Evolutionary conservation across 2,329 filamentous ascomycete genomes (phyloP), one percentile per base, ranked within the genome.

Genomic region (Rhynchosporium graminicola): DNA sequence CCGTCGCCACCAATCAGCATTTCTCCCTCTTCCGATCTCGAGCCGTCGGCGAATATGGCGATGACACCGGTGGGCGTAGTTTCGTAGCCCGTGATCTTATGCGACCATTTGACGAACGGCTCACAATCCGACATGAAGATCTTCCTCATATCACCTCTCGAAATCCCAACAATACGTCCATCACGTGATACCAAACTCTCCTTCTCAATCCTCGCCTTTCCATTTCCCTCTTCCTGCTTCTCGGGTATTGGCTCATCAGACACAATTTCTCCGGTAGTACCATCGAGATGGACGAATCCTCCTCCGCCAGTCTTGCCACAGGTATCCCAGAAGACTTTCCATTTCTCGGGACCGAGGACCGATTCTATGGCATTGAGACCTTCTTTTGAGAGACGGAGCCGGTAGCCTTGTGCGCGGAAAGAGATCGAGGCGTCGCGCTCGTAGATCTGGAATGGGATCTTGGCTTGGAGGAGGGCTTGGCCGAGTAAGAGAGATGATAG

Each of bases 1-100:
- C 87, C 86, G 54, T 89, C 87, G 3, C 85, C 86, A 2, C 80
- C 86, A 9, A 88, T 71, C 9, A 88, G 75, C 78, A 88, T 76
- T 0, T 79, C 78, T 1, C 86, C 86, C 69, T 87, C 83, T 5
- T 79, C 76, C 0, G 83, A 86, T 68, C 79, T 83, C 12, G 78
- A 79, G 0, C 86, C 86, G 67, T 89, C 86, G 0, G 80, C 78
- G 67, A 89, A 89, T 1, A 85, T 68, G 2, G 82, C 82, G 1
- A 74, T 75, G 1, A 89, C 86, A 3, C 85, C 85, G 5, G 76
- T 75, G 0, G 71, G 70, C 0, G 82, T 84, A 52, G 82, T 69
- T 66, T 87, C 83, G 65, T 88, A 89, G 31, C 84, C 82, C 2
- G 76, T 80, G 46, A 88, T 83, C 3, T 82, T 78, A 60, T 79